Base-by-base conservation (phyloP, 2,329 filamentous ascomycete species). In the Epichloe coenophiala region DNA sequence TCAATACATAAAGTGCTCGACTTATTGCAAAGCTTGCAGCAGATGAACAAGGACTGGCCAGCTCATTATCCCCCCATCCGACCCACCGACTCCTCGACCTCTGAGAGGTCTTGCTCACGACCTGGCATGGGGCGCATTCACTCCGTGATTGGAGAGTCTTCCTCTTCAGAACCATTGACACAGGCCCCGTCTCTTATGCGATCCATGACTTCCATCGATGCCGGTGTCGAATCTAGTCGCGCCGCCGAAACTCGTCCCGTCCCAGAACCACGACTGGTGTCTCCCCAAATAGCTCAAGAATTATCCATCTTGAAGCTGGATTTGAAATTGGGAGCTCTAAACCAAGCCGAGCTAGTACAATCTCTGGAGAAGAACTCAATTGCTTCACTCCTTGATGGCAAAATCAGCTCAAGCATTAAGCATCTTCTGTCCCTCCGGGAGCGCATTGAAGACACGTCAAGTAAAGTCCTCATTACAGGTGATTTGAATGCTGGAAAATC, bases 401-500 rank as follows among this genome's bases (percentile, higher is more conserved):
- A 95, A 68, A 95, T 98, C 60, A 85, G 84, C 59, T 88, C 93
- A 54, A 96, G 89, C 64, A 86, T 97, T 62, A 88, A 89, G 59
- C 93, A 98, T 67, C 76, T 98, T 1, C 76, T 88, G 51, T 82
- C 87, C 0, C 74, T 98, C 36, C 83, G 89, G 53, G 93, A 97
- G 57, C 83, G 93, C 49, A 98, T 98, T 55, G 93, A 97, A 64
- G 93, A 98, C 66, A 97, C 88, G 0, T 88, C 91, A 4, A 97
- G 91, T 69, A 98, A 98, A 66, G 93, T 98, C 1, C 71, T 98
- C 52, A 83, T 98, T 17, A 98, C 93, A 0, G 93, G 93, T 61
- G 93, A 98, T 64, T 69, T 98, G 49, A 98, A 98, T 63, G 91
- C 93, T 8, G 93, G 93, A 62, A 98, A 98, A 65, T 98, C 93